These are phyloP conservation scores for Adansonia rubrostipa DNA, from an alignment of 441 rosid species.

Conservation along the genomic window DNA sequence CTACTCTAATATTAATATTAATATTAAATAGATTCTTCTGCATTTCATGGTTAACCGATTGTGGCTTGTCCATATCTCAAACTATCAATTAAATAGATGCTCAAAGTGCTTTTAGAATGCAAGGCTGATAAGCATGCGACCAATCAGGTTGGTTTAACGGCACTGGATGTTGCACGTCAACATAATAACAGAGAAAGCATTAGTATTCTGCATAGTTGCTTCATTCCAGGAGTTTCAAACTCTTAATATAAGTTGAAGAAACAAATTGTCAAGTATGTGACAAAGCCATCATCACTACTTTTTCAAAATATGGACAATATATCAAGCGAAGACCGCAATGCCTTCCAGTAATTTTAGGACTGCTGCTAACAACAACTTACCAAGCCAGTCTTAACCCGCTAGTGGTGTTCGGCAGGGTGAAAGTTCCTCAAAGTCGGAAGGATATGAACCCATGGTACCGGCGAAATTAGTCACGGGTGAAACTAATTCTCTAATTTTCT, in stretches of 20 bases:
- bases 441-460: not conserved
- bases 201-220: not conserved
- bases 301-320: not conserved
- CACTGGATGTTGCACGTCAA: not conserved
- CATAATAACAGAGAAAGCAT: not conserved
- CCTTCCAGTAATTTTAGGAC: constrained; percentile 38
- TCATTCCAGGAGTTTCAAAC: not conserved
- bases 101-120: not conserved
- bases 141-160: not conserved
- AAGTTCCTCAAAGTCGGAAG: constrained; percentile 16
- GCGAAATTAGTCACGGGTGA: too few relatives aligned
- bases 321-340: not conserved
- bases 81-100: not conserved
- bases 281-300: not conserved
- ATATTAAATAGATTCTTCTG: not conserved
- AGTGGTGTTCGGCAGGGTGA: constrained; percentile 36
- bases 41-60: not conserved
- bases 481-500: not conserved
- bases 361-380: constrained; percentile 39
- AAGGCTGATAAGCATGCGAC: not conserved
- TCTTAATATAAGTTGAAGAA: not conserved
- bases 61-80: not conserved
- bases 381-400: constrained; percentile 38
- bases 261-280: not conserved
- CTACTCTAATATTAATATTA: not conserved